Conservation (phyloP, 371 early-diverging fungal species). For the Synchytrium microbalum region DNA sequence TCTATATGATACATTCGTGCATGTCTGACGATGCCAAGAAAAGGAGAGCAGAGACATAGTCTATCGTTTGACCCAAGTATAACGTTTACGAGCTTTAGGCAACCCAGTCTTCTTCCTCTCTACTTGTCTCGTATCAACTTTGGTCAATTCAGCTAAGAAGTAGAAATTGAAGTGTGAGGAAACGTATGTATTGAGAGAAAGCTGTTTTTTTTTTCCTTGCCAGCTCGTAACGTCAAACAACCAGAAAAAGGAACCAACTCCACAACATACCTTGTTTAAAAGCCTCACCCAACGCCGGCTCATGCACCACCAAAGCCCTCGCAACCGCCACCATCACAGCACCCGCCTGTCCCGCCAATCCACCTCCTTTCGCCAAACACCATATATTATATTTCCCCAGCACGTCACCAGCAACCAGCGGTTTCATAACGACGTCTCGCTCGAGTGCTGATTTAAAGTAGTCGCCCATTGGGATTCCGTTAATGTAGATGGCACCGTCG, state of each 20-base stretch:
- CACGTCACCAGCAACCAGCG: constrained; percentile 58
- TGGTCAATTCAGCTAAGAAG: constrained; percentile 59
- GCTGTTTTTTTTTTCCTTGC: no score
- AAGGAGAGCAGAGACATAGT: no score
- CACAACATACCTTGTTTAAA: constrained; percentile 40
- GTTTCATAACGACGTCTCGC: constrained; percentile 61
- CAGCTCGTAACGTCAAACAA: no score
- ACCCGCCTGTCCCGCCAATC: constrained; percentile 79
- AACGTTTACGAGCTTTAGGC: constrained; percentile 88
- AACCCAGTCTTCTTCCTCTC: constrained; percentile 97
- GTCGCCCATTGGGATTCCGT: constrained; percentile 65
- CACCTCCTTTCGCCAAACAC: constrained; percentile 79
- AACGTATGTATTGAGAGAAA: neutral
- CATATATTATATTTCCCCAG: constrained; percentile 82
- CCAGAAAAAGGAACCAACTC: neutral
- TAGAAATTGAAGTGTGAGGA: constrained; percentile 2
- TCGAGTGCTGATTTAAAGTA: constrained; percentile 68
- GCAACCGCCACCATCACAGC: constrained; percentile 82
- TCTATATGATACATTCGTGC: no score
- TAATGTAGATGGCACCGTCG: constrained; percentile 66
- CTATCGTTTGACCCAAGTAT: constrained; percentile 67
- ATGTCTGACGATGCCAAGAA: no score
- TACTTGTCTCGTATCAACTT: constrained; percentile 77
- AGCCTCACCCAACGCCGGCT: constrained; percentile 44
- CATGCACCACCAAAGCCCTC: constrained; percentile 65